Evolutionary conservation across 2,329 filamentous ascomycete genomes (phyloP).

Genomic region (Xylariaceae sp.): DNA sequence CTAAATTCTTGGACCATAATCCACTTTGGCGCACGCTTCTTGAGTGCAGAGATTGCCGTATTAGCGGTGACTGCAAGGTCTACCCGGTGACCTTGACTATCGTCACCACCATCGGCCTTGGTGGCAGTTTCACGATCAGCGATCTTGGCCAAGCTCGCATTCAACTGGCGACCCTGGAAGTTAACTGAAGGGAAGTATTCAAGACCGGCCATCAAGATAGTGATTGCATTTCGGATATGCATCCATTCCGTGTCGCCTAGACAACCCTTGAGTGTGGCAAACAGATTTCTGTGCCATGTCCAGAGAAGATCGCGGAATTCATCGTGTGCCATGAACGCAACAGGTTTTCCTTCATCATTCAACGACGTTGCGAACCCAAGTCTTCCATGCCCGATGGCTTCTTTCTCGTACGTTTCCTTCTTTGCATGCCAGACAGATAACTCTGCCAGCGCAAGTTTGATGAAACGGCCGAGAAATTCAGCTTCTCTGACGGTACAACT

Average conservation of each 20-base stretch:
- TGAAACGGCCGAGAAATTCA: constrained; percentile 86
- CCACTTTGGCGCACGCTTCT: constrained; percentile 62
- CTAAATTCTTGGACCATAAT: constrained; percentile 70
- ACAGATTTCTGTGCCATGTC: constrained; percentile 84
- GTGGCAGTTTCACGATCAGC: constrained; percentile 53
- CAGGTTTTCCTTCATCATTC: constrained; percentile 64
- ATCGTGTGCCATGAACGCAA: constrained; percentile 72
- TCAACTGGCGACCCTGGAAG: constrained; percentile 71
- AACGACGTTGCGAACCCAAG: constrained; percentile 75
- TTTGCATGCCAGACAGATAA: constrained; percentile 80
- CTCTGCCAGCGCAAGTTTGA: constrained; percentile 76
- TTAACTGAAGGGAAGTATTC: constrained; percentile 84
- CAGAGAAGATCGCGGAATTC: constrained; percentile 80
- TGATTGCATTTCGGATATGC: constrained; percentile 95
- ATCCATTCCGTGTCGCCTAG: constrained; percentile 85
- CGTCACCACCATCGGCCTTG: constrained; percentile 41
- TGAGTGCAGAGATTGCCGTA: constrained; percentile 65
- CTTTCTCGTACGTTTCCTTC: constrained; percentile 70
- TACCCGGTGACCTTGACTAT: constrained; percentile 56
- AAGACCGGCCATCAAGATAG: constrained; percentile 73
- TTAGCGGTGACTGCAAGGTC: constrained; percentile 70
- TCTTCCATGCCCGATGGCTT: constrained; percentile 59
- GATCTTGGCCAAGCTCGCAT: constrained; percentile 60
- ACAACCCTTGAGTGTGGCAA: constrained; percentile 73
- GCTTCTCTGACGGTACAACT: constrained; percentile 85